phyloP scores from a whole-genome alignment of 495 filamentous ascomycete genomes.

The Xylaria nigripes region DNA sequence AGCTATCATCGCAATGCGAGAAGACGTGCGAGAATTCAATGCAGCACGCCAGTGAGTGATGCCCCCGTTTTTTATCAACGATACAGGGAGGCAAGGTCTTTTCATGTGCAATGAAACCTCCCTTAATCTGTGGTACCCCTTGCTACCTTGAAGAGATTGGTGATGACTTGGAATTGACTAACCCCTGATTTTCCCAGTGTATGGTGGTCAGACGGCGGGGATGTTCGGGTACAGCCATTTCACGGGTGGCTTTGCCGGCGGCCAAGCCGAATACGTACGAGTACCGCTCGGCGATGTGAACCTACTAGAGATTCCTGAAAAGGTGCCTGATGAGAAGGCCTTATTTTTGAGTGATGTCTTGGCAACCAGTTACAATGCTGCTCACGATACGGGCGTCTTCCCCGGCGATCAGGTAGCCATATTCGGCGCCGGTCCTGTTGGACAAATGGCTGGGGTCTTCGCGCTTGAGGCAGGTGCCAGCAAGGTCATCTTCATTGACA shows the following conservation, averaged over 20 bases:
- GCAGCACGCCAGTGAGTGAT: slow-evolving; percentile 38
- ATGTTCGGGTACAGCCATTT: slow-evolving; percentile 71
- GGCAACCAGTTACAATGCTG: slow-evolving; percentile 68
- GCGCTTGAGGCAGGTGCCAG: slow-evolving; percentile 61
- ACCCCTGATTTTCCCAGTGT: slow-evolving; percentile 41
- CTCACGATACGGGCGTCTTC: slow-evolving; percentile 77
- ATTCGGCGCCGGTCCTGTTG: slow-evolving; percentile 72
- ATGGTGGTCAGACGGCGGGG: slow-evolving; percentile 62
- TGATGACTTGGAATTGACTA: background rate
- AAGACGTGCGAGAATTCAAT: slow-evolving; percentile 65
- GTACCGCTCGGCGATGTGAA: slow-evolving; percentile 81
- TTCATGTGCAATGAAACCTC: too few species aligned
- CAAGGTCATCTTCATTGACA: slow-evolving; percentile 76
- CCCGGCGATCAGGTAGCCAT: slow-evolving; percentile 74
- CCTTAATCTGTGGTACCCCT: too few species aligned
- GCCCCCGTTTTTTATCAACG: background rate
- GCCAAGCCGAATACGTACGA: slow-evolving; percentile 80
- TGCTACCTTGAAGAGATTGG: background rate
- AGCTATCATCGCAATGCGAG: slow-evolving; percentile 70
- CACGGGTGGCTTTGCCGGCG: slow-evolving; percentile 81
- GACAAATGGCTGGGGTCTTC: slow-evolving; percentile 72
- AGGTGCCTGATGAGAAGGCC: slow-evolving; percentile 80
- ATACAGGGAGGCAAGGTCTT: too few species aligned
- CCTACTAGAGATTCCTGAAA: slow-evolving; percentile 68
- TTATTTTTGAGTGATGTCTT: slow-evolving; percentile 79